Base-by-base conservation (phyloP, 768 basidiomycete genomes). In the Mycena olivaceomarginata region DNA sequence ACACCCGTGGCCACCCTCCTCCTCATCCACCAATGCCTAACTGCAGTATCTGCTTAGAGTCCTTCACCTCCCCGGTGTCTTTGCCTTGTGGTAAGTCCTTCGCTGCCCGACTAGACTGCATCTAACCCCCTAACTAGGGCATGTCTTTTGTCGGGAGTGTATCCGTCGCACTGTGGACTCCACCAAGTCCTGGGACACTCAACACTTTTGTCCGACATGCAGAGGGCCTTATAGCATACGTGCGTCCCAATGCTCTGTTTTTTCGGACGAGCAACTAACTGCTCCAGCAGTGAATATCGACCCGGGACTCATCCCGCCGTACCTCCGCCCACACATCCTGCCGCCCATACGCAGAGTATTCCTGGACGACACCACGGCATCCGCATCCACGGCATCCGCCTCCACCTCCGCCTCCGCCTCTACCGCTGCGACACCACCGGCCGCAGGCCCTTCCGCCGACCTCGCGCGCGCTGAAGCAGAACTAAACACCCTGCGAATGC, bases 271-370 rank as follows among this genome's bases (percentile, higher is more conserved):
- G 11, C 22, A 40, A 5, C 12, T 62, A 10, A 63, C 16, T 40
- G 4, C 9, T 40, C 18, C 18, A 10, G 15, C 15, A 63, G 60
- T 63, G 40, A 66, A 43, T n/a, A n/a, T 48, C 46, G 45, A 66
- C 45, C 43, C 64, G 8, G 25, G n/a, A 45, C 41, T 48, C 64
- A 20, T 63, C 2, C 60, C 60, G 60, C 39, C 60, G 4, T 22
- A 39, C 22, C 60, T 63, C 37, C 60, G 60, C 6, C 64, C 43
- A 46, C 64, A 43, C 64, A 66, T 66, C 43, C 64, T 65, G 1
- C 92, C 93, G 16, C 87, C 90, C 70, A 88, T 94, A 45, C 92
- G 93, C 59, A 90, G 84, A 72, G 84, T 94, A 18, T 90, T 88
- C 75, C 83, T 93, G 72, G 92, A 92, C 74, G 76, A 86, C 20